phyloP scores from a whole-genome alignment of 1,139 yeast species.

The Yamadazyma aaseri region DNA sequence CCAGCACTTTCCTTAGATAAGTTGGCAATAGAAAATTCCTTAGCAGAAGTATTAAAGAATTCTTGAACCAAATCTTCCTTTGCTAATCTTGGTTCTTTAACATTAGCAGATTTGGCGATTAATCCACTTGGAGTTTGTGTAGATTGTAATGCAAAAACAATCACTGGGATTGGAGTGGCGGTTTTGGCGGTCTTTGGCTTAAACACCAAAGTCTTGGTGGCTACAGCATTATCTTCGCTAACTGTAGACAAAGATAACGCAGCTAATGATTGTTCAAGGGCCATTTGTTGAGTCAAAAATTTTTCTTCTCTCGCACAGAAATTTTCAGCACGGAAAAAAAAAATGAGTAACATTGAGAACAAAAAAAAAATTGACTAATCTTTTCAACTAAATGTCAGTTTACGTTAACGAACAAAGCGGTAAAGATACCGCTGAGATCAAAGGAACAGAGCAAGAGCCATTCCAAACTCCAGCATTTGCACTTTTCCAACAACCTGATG shows the following conservation, averaged over 20 bases:
- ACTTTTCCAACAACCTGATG: conserved; percentile 54
- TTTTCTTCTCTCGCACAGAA: background rate
- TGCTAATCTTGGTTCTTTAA: conserved; percentile 87
- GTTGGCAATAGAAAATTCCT: conserved; percentile 65
- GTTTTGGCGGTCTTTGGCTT: conserved; percentile 90
- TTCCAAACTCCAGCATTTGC: conserved; percentile 86
- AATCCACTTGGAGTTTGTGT: conserved; percentile 68
- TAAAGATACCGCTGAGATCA: conserved; percentile 50
- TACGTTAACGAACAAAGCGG: conserved; percentile 78
- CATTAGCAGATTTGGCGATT: conserved; percentile 66
- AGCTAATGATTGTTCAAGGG: conserved; percentile 60
- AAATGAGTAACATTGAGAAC: no score
- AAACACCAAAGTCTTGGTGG: conserved; percentile 77
- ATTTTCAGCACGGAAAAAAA: background rate
- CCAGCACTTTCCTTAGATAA: conserved; percentile 54
- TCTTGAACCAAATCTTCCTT: conserved; percentile 72
- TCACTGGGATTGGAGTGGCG: conserved; percentile 77
- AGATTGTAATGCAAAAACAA: conserved; percentile 71
- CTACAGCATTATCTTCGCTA: conserved; percentile 37
- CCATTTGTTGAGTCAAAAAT: conserved; percentile 31
- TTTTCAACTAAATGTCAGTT: conserved; percentile 25
- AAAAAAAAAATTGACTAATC: background rate
- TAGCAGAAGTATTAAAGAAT: conserved; percentile 62
- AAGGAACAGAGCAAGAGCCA: conserved; percentile 68
- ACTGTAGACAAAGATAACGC: conserved; percentile 53